Evolutionary conservation across 441 rosid genomes (phyloP).

Genomic region (Melastoma candidum): DNA sequence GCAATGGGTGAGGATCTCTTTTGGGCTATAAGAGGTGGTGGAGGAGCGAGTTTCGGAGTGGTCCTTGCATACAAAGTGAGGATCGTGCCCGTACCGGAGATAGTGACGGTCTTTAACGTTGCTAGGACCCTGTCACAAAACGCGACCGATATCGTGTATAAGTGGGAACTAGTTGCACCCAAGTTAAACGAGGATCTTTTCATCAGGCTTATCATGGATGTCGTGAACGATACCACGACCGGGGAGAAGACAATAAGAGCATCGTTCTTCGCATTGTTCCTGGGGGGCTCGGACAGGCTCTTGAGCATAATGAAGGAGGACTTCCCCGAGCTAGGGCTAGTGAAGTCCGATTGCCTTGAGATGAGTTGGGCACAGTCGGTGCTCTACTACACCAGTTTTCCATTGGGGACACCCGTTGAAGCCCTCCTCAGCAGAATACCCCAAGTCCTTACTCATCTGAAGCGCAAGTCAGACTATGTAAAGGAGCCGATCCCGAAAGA

Average conservation of each 20-base stretch:
- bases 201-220: slow-evolving; percentile 8
- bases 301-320: slow-evolving; percentile 2
- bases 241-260: slow-evolving; percentile 10
- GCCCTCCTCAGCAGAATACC: slow-evolving; percentile 8
- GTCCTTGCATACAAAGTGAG: slow-evolving; percentile 30
- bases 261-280: slow-evolving; percentile 8
- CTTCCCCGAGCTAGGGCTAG: slow-evolving; percentile 9
- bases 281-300: slow-evolving; percentile 7
- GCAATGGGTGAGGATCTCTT: slow-evolving; percentile 43
- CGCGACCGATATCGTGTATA: slow-evolving; percentile 25
- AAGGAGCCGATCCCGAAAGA: slow-evolving; percentile 8
- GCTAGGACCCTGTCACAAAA: slow-evolving; percentile 21
- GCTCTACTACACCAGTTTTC: slow-evolving; percentile 7
- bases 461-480: slow-evolving; percentile 14
- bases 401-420: slow-evolving; percentile 9
- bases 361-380: slow-evolving; percentile 14
- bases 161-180: slow-evolving; percentile 36
- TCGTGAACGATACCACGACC: slow-evolving; percentile 3
- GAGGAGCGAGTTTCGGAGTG: slow-evolving; percentile 39
- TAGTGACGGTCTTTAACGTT: slow-evolving; percentile 23
- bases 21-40: slow-evolving; percentile 40
- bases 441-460: slow-evolving; percentile 5
- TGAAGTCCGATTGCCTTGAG: slow-evolving; percentile 7
- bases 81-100: slow-evolving; percentile 25
- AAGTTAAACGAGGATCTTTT: slow-evolving; percentile 22